A percentile compares a stretch with the other conserved stretches of the same genome.
Conservation (phyloP, 1,284 basidiomycete genomes). For the Moniliophthora roreri region DNA sequence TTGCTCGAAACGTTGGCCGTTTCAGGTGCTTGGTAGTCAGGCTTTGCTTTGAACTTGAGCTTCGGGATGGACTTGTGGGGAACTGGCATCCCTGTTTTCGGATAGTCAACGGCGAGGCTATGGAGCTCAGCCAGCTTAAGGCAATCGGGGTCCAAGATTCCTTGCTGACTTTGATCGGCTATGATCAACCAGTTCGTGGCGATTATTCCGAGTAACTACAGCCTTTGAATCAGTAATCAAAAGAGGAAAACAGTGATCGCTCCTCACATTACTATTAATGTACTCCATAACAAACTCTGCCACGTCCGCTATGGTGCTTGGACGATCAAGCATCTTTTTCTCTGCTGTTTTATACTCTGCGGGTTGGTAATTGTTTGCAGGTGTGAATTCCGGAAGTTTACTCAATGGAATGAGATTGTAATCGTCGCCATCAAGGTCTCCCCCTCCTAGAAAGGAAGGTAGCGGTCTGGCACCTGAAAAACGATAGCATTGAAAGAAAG, state of each 20-base stretch:
- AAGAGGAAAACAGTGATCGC: constrained; percentile 6
- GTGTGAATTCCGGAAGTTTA: constrained; percentile 34
- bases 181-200: constrained; percentile 63
- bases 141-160: constrained; percentile 62
- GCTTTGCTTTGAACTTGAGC: constrained; percentile 20
- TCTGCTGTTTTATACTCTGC: constrained; percentile 53
- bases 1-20: constrained; percentile 34
- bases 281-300: constrained; percentile 75
- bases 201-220: constrained; percentile 59
- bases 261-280: constrained; percentile 60
- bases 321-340: constrained; percentile 47
- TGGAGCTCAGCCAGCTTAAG: constrained; percentile 62
- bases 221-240: background rate
- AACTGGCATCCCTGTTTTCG: constrained; percentile 63
- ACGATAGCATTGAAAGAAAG: background rate
- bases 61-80: constrained; percentile 5
- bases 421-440: constrained; percentile 53
- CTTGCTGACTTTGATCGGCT: constrained; percentile 58
- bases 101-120: constrained; percentile 72
- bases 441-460: constrained; percentile 59
- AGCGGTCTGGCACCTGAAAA: constrained; percentile 53
- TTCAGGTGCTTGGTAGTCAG: constrained; percentile 70
- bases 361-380: constrained; percentile 33
- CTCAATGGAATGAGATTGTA: constrained; percentile 54
- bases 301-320: constrained; percentile 67